Evolutionary conservation across 2,329 filamentous ascomycete species (phyloP).

Genomic region (Cordyceps tenuipes): DNA sequence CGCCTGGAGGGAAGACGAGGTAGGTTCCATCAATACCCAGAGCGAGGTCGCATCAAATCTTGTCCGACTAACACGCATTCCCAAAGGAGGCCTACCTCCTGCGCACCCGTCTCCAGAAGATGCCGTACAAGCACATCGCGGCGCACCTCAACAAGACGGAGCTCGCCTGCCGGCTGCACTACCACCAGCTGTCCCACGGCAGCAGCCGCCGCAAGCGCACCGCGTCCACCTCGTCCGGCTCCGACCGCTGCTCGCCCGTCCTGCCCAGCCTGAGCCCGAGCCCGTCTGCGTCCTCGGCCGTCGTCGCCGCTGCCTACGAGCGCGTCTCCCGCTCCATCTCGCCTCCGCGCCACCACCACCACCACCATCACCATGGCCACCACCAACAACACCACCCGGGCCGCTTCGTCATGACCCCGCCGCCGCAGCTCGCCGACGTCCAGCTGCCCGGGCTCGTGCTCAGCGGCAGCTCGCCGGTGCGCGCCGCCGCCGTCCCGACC

Average conservation of each 20-base stretch:
- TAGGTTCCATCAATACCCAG: constrained; percentile 32
- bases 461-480: constrained; percentile 32
- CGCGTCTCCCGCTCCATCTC: constrained; percentile 40
- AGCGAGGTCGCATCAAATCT: no score
- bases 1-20: constrained; percentile 82
- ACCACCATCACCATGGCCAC: no score
- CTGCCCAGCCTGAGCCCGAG: constrained; percentile 40
- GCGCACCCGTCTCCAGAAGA: constrained; percentile 76
- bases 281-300: constrained; percentile 21
- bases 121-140: constrained; percentile 87
- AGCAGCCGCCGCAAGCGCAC: constrained; percentile 73
- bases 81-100: constrained; percentile 79
- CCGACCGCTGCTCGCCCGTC: constrained; percentile 40
- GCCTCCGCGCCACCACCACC: constrained; percentile 28
- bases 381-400: no score
- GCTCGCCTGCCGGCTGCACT: constrained; percentile 78
- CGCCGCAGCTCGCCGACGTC: constrained; percentile 36
- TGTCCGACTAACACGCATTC: constrained; percentile 13
- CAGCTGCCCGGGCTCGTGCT: constrained; percentile 46
- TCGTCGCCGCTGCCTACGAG: constrained; percentile 33
- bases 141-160: constrained; percentile 81
- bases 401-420: constrained; percentile 34
- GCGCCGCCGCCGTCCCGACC: constrained; percentile 38
- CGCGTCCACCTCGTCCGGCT: constrained; percentile 59
- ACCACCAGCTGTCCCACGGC: constrained; percentile 76